Conservation (phyloP, 2,329 filamentous ascomycete species). For the Cytospora schulzeri region DNA sequence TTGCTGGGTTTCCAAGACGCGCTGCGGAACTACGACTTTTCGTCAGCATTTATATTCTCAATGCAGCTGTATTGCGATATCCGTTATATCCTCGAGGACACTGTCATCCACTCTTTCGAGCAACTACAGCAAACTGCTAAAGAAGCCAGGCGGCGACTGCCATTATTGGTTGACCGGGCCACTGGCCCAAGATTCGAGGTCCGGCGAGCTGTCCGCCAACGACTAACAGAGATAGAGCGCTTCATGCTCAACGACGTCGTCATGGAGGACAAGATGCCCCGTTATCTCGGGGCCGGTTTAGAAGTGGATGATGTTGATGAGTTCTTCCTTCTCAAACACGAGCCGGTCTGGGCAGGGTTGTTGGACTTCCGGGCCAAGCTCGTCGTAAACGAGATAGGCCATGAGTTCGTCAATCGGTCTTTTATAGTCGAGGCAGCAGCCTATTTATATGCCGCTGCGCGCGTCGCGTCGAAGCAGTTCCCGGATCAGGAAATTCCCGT, state of each 20-base stretch:
- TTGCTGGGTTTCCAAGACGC: conserved; percentile 33
- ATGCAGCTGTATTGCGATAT: conserved; percentile 38
- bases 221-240: conserved; percentile 27
- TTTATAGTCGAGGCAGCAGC: conserved; percentile 32
- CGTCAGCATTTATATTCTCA: conserved; percentile 35
- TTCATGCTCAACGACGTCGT: conserved; percentile 31
- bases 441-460: conserved; percentile 30
- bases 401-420: conserved; percentile 29
- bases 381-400: conserved; percentile 31
- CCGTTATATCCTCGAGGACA: conserved; percentile 36
- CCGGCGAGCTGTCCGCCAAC: conserved; percentile 18
- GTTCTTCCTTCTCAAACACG: conserved; percentile 30
- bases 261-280: conserved; percentile 29
- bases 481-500: background rate
- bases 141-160: conserved; percentile 25
- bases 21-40: conserved; percentile 28
- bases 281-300: conserved; percentile 24
- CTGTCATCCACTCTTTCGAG: conserved; percentile 29
- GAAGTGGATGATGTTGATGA: conserved; percentile 26
- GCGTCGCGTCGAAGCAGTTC: conserved; percentile 1
- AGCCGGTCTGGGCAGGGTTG: conserved; percentile 34
- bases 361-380: conserved; percentile 33
- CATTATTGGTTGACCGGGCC: conserved; percentile 24
- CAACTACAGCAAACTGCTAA: conserved; percentile 30
- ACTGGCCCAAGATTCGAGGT: conserved; percentile 23